Percentiles rank a stretch among this genome's conserved stretches.
These are phyloP conservation scores for Boeremia lycopersici DNA, from an alignment of 2,329 filamentous ascomycete genomes.

Conservation along the genomic window DNA sequence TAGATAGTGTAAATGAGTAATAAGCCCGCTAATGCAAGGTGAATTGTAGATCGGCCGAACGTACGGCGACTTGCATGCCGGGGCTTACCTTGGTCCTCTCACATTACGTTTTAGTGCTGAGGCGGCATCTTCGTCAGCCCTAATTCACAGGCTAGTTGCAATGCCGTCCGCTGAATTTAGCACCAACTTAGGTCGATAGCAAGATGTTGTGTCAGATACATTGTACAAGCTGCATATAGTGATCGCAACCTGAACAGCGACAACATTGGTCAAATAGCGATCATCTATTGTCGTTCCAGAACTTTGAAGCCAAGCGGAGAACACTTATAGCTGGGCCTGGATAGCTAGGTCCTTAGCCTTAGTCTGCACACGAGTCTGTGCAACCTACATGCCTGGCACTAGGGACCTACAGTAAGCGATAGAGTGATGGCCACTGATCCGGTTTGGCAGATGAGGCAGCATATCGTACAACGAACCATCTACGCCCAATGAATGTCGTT, in stretches of 20 bases:
- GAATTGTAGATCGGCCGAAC: conserved; percentile 1
- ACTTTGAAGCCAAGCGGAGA: neutral
- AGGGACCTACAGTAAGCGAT: conserved; percentile 4
- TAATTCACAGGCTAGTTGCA: neutral
- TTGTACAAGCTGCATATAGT: neutral
- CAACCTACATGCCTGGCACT: neutral
- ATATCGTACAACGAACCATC: neutral
- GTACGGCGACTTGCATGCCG: conserved; percentile 1
- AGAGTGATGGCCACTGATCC: neutral
- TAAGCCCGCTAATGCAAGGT: neutral
- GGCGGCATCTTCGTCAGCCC: conserved; percentile 7
- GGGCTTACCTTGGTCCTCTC: conserved; percentile 9
- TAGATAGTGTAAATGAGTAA: neutral
- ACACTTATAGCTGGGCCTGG: neutral
- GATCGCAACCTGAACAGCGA: neutral
- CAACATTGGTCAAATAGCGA: neutral
- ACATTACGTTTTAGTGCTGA: conserved; percentile 9
- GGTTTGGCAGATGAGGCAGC: neutral
- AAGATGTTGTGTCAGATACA: neutral
- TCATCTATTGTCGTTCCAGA: neutral
- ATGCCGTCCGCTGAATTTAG: neutral
- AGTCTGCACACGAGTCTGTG: neutral
- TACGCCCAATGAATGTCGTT: neutral
- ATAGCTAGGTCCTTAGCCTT: neutral
- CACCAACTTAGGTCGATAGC: neutral